Conservation (phyloP, 2,329 filamentous ascomycete genomes). For the Macrophomina phaseolina region DNA sequence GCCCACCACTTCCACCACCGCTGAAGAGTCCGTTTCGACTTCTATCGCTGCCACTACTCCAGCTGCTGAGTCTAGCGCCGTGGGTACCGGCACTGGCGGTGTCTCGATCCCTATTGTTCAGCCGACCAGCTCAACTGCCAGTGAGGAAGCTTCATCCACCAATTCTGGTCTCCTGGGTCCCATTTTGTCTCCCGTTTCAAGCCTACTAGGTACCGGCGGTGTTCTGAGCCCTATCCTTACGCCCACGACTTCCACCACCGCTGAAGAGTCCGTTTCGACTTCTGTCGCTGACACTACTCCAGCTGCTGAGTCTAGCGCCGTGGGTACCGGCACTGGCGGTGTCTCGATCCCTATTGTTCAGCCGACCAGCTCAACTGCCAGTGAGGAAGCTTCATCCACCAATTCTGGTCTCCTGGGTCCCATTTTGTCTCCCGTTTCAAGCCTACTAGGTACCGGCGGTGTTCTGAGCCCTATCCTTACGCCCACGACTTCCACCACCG, state of each 20-base stretch:
- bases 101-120: conserved; percentile 24
- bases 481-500: not conserved
- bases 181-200: conserved; percentile 13
- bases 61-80: conserved; percentile 2
- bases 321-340: conserved; percentile 23
- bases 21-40: not conserved
- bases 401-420: not conserved
- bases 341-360: conserved; percentile 24
- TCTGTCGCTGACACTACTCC: not conserved
- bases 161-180: not conserved
- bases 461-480: conserved; percentile 11
- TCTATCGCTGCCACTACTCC: not conserved
- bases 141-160: conserved; percentile 11
- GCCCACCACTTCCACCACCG: not conserved
- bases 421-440: conserved; percentile 13
- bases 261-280: not conserved
- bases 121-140: conserved; percentile 8
- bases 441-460: conserved; percentile 12
- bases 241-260: not conserved
- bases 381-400: conserved; percentile 11
- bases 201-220: conserved; percentile 12
- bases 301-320: conserved; percentile 2
- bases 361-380: conserved; percentile 8
- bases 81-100: conserved; percentile 23
- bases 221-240: conserved; percentile 11